Conservation (phyloP, 495 filamentous ascomycete genomes). For the Corynascus novoguineensis region DNA sequence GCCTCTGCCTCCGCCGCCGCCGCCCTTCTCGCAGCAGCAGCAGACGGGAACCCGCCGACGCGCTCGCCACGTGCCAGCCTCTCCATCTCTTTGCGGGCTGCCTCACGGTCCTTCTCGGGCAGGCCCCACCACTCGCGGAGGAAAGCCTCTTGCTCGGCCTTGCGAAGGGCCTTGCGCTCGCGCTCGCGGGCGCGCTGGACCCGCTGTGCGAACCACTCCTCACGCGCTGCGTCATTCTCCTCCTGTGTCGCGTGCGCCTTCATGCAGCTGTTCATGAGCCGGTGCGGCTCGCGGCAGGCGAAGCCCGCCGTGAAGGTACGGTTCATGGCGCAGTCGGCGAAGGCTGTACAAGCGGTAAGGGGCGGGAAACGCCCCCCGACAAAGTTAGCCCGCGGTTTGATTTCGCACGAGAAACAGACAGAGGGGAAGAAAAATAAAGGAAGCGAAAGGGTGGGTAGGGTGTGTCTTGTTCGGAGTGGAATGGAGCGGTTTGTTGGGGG, state of each 20-base stretch:
- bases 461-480: background rate
- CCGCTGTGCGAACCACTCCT: conserved; percentile 83
- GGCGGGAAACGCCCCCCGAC: background rate
- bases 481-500: background rate
- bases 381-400: no score
- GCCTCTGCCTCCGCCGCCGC: conserved; percentile 14
- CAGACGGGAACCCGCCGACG: conserved; percentile 37
- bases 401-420: no score
- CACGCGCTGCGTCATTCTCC: conserved; percentile 81
- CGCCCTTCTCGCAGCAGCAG: conserved; percentile 10
- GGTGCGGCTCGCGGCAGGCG: conserved; percentile 70
- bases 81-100: conserved; percentile 33
- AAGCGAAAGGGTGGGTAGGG: background rate
- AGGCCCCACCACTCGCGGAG: conserved; percentile 57
- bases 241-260: conserved; percentile 71
- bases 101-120: conserved; percentile 44
- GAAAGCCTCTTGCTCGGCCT: conserved; percentile 52
- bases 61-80: conserved; percentile 36
- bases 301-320: conserved; percentile 82
- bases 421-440: background rate
- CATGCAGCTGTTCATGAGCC: conserved; percentile 94
- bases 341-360: conserved; percentile 43
- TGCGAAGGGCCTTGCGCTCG: conserved; percentile 53
- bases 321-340: conserved; percentile 81
- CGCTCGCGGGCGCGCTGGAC: conserved; percentile 59